phyloP scores from a whole-genome alignment of 2,329 filamentous ascomycete genomes.

The Aspergillus texensis region DNA sequence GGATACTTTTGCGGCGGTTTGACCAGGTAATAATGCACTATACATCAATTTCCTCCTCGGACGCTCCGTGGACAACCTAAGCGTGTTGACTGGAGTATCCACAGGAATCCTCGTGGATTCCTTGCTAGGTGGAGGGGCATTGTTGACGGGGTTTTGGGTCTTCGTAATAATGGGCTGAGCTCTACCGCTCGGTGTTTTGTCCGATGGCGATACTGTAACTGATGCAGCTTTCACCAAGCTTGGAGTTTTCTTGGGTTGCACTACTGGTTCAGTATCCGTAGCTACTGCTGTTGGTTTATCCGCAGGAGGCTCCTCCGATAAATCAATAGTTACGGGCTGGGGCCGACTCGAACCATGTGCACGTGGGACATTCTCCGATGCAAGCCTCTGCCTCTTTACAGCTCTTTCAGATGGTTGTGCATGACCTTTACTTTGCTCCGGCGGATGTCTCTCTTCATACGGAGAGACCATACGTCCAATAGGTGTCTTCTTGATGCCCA shows the following conservation, averaged over 20 bases:
- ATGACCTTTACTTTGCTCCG: constrained; percentile 12
- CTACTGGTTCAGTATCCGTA: neutral
- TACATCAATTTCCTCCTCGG: constrained; percentile 50
- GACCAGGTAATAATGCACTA: constrained; percentile 36
- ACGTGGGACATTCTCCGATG: constrained; percentile 16
- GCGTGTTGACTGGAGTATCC: constrained; percentile 25
- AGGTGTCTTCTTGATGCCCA: constrained; percentile 66
- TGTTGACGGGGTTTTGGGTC: neutral
- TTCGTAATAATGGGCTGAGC: neutral
- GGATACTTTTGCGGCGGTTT: constrained; percentile 18
- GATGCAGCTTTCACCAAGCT: neutral
- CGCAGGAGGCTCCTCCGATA: constrained; percentile 20
- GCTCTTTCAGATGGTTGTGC: constrained; percentile 26
- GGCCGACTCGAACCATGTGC: constrained; percentile 10
- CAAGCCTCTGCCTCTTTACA: constrained; percentile 37
- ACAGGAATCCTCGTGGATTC: neutral
- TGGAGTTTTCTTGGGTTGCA: neutral
- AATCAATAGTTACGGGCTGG: constrained; percentile 24
- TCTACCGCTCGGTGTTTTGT: neutral
- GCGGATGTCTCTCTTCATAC: constrained; percentile 54
- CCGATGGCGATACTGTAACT: neutral
- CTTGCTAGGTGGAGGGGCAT: neutral
- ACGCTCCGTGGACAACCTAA: constrained; percentile 37
- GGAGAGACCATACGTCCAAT: constrained; percentile 69
- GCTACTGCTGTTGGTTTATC: neutral